phyloP scores from a whole-genome alignment of 2,329 filamentous ascomycete species.

The Bimuria novae-zelandiae region DNA sequence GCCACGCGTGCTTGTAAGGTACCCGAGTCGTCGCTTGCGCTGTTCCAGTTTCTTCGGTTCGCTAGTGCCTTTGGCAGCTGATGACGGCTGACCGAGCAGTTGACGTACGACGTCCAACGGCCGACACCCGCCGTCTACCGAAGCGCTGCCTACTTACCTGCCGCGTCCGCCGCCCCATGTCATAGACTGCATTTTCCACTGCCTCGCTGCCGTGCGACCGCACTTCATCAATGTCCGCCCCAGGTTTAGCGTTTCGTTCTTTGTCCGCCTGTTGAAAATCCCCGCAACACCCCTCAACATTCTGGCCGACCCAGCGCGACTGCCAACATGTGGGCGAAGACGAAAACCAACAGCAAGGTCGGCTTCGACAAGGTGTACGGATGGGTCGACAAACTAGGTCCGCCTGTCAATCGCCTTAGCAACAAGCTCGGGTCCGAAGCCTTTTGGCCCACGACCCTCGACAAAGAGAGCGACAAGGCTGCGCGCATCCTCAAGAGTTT shows the following conservation, averaged over 20 bases:
- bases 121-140: slow-evolving; percentile 8
- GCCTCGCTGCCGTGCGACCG: slow-evolving; percentile 9
- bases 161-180: slow-evolving; percentile 8
- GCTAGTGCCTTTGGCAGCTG: not conserved
- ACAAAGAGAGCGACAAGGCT: slow-evolving; percentile 90
- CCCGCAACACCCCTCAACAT: slow-evolving; percentile 16
- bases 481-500: slow-evolving; percentile 88
- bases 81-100: slow-evolving; percentile 9
- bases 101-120: slow-evolving; percentile 10
- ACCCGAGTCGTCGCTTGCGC: slow-evolving; percentile 4
- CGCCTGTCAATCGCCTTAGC: slow-evolving; percentile 78
- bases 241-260: not conserved
- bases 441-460: slow-evolving; percentile 83
- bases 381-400: slow-evolving; percentile 69
- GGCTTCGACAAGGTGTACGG: slow-evolving; percentile 75
- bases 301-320: slow-evolving; percentile 10
- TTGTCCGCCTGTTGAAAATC: slow-evolving; percentile 22
- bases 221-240: slow-evolving; percentile 7
- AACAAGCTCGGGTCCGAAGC: slow-evolving; percentile 82
- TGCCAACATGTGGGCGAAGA: slow-evolving; percentile 40
- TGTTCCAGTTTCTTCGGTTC: too few relatives aligned
- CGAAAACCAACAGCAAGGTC: slow-evolving; percentile 40
- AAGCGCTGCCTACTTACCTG: slow-evolving; percentile 7
- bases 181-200: slow-evolving; percentile 4
- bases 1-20: slow-evolving; percentile 7